Conservation (phyloP, 768 basidiomycete species). For the Scleroderma bovista region DNA sequence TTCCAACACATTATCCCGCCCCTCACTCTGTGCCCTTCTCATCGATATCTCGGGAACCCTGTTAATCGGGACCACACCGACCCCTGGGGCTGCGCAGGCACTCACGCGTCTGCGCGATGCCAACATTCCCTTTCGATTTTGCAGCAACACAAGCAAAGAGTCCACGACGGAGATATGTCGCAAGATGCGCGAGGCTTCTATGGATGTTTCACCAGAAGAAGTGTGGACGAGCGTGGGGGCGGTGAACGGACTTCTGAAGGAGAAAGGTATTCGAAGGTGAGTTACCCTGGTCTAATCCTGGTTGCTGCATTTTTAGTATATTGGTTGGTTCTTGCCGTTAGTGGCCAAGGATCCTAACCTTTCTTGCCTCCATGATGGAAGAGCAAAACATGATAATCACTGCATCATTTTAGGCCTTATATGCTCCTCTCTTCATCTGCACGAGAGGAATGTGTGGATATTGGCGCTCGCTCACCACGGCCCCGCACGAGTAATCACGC, state of each 20-base stretch:
- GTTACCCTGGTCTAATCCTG: not conserved
- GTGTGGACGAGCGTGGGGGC: conserved; percentile 64
- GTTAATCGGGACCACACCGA: conserved; percentile 47
- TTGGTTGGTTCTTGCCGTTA: not conserved
- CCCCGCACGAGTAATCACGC: no score
- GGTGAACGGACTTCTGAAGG: conserved; percentile 40
- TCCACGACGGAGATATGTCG: conserved; percentile 40
- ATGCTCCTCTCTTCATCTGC: conserved; percentile 44
- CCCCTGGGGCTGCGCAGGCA: conserved; percentile 35
- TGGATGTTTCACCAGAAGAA: conserved; percentile 40
- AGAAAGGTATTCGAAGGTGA: conserved; percentile 39
- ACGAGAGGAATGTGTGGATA: conserved; percentile 15
- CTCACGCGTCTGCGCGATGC: conserved; percentile 25
- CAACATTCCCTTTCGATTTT: conserved; percentile 44
- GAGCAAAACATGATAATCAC: not conserved
- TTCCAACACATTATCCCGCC: not conserved
- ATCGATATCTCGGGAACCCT: conserved; percentile 69
- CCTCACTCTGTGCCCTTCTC: conserved; percentile 43
- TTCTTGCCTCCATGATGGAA: no score
- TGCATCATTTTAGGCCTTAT: conserved; percentile 38
- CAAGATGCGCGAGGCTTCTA: conserved; percentile 43
- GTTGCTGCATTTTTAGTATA: not conserved
- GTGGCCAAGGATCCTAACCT: not conserved
- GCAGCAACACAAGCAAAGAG: conserved; percentile 70
- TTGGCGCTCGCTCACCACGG: not conserved